Base-by-base conservation (phyloP, 257 asterid species). In the Nicotiana knightiana region DNA sequence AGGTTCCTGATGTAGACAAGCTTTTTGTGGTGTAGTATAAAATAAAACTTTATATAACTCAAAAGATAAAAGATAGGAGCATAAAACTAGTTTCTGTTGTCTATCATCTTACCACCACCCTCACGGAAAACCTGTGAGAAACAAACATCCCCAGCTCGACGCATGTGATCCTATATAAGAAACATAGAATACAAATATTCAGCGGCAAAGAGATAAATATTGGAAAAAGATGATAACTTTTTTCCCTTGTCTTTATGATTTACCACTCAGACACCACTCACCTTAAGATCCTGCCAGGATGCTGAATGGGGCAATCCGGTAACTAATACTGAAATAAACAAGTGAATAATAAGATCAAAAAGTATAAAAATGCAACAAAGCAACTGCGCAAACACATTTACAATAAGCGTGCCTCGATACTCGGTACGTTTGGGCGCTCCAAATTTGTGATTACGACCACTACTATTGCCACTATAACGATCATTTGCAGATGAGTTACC, bases 231-330 rank as follows among this genome's bases (percentile, higher is more conserved):
- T 28, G 24, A 32, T 66, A 77, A 66, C 65, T n/a, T 12, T 28
- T 10, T 24, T 21, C 26, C 63, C 17, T 55, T 39, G 62, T 15
- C 28, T 43, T 51, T 3, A 26, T 75, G 51, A 51, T 75, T 15
- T 3, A 75, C 79, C 59, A 26, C 79, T 24, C 24, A 24, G 39
- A 48, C 77, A 58, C 63, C 46, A 61, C 86, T 83, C 67, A 92
- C 99, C 94, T 96, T 96, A 65, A 96, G 96, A 89, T 96, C 99
- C 90, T 96, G 99, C 99, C 99, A 96, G 70, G 99, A 96, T 67
- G 99, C 99, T 83, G 99, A 96, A 76, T 89, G 88, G 61, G 99
- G 98, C 88, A 96, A 86, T 32, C 97, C 97, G 13, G 93, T 91
- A 83, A 96, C 91, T n/a, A 91, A 26, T 86, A 96, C 99, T 96